Evolutionary conservation across 225 moss, liverwort and hornwort species (phyloP).

Genomic region (Rhytidiadelphus loreus): DNA sequence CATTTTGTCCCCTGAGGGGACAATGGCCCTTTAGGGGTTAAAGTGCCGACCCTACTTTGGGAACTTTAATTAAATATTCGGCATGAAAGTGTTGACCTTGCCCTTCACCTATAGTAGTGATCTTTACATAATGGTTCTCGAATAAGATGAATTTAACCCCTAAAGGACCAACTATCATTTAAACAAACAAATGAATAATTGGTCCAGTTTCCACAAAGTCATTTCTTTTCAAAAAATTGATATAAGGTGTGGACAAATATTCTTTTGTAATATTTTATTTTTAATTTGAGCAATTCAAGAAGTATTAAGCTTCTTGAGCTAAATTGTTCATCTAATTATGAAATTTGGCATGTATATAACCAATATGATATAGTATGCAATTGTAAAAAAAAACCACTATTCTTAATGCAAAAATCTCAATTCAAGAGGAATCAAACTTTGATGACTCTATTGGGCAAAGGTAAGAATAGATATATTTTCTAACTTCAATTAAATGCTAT

Average conservation of each 20-base stretch:
- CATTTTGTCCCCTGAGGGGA: too few species aligned
- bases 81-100: too few species aligned
- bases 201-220: background rate
- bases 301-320: background rate
- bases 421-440: accelerated
- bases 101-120: too few species aligned
- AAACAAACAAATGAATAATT: background rate
- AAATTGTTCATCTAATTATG: background rate
- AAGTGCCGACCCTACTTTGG: too few species aligned
- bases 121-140: too few species aligned
- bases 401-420: background rate
- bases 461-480: background rate
- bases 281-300: background rate
- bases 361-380: accelerated
- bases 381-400: background rate
- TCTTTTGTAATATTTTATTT: accelerated
- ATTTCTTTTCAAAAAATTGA: background rate
- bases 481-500: background rate
- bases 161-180: background rate
- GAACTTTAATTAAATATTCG: too few species aligned
- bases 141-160: too few species aligned
- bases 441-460: accelerated
- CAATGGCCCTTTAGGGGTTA: too few species aligned
- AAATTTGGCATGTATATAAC: background rate
- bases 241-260: background rate